A percentile compares a stretch with the other conserved stretches of the same genome.
Conservation (phyloP, 148 eudicot species). For the Rhododendron simsii region DNA sequence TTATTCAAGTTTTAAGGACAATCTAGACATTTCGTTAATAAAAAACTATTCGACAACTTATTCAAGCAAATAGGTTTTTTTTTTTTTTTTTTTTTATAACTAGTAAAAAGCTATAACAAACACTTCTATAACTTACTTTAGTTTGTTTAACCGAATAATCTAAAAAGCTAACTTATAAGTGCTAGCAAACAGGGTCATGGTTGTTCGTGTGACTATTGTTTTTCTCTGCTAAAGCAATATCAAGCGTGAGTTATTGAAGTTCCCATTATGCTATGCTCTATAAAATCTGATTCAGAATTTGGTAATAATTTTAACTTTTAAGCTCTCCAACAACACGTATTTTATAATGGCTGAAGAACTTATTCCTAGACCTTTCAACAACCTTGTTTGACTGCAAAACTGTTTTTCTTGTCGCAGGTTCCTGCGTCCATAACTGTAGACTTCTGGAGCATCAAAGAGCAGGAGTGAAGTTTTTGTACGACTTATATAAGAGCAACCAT, state of each 20-base stretch:
- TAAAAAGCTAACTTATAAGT: too few species aligned
- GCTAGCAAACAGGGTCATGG: not conserved
- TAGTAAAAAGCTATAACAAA: not conserved
- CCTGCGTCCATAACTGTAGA: conserved; percentile 92
- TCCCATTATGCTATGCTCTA: not conserved
- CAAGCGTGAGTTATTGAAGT: not conserved
- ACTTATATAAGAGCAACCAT: conserved; percentile 73
- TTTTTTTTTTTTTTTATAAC: not conserved
- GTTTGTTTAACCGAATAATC: not conserved
- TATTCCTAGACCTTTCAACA: not conserved
- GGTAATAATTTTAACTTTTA: not conserved
- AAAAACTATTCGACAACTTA: too few species aligned
- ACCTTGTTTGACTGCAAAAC: not conserved
- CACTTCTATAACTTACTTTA: not conserved
- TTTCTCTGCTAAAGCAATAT: not conserved
- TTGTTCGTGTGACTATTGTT: not conserved
- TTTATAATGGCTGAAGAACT: not conserved
- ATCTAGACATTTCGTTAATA: too few species aligned
- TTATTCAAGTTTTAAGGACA: too few species aligned
- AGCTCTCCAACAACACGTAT: not conserved
- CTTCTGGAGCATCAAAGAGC: conserved; percentile 82
- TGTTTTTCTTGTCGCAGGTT: conserved; percentile 41
- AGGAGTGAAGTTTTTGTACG: conserved; percentile 78
- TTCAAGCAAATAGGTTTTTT: too few species aligned
- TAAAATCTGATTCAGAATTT: not conserved